These are phyloP conservation scores for Candida oleophila DNA, from an alignment of 805 yeast genomes.

Conservation along the genomic window DNA sequence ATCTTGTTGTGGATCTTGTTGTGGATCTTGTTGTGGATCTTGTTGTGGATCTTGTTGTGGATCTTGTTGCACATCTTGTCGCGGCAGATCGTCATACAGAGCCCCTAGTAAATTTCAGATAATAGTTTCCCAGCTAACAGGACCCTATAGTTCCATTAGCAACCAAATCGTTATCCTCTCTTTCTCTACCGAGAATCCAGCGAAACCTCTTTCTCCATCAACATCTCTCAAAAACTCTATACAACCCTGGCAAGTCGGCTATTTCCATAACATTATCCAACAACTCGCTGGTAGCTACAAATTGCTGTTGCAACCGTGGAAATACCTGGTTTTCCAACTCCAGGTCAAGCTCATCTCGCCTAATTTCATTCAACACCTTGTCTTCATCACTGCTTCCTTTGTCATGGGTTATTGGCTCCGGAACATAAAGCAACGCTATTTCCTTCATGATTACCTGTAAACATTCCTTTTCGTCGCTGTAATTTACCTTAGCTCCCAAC, in stretches of 20 bases:
- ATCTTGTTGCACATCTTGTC: too few species aligned
- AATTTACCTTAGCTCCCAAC: slow-evolving; percentile 58
- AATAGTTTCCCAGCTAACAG: too few species aligned
- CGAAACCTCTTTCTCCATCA: slow-evolving; percentile 25
- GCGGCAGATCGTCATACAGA: too few species aligned
- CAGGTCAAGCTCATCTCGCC: slow-evolving; percentile 23
- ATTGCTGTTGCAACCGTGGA: slow-evolving; percentile 60
- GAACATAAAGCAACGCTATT: slow-evolving; percentile 71
- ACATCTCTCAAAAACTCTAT: slow-evolving; percentile 91
- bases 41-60: too few species aligned
- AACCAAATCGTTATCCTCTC: too few species aligned
- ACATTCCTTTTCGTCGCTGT: slow-evolving; percentile 69
- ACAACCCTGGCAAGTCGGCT: slow-evolving; percentile 88
- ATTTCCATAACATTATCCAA: slow-evolving; percentile 67
- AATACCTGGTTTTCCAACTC: slow-evolving; percentile 59
- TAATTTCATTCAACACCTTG: slow-evolving; percentile 18
- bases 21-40: too few species aligned
- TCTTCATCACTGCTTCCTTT: slow-evolving; percentile 13
- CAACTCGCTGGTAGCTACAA: slow-evolving; percentile 61
- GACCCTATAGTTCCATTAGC: too few species aligned
- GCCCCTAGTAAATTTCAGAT: too few species aligned
- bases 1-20: too few species aligned
- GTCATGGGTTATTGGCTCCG: slow-evolving; percentile 45
- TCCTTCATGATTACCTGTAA: slow-evolving; percentile 63
- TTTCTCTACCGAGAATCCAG: too few species aligned